Evolutionary conservation across 371 early-diverging fungal species (phyloP).

Genomic region (Circinella minor): DNA sequence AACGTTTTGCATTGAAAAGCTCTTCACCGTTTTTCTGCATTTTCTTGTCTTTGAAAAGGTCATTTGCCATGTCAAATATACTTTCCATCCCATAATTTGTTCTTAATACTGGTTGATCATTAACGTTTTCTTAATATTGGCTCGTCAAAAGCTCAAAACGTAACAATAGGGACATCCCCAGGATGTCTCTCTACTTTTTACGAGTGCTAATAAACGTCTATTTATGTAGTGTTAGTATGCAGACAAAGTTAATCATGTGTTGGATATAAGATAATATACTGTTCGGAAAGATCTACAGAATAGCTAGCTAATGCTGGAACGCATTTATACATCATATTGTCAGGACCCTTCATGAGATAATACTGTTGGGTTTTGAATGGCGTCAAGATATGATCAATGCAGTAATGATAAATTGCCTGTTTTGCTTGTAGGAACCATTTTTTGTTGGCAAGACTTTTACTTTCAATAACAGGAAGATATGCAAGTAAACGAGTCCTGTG

Average conservation of each 20-base stretch:
- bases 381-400: not conserved
- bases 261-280: conserved; percentile 4
- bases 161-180: conserved; percentile 3
- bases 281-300: conserved; percentile 11
- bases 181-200: conserved; percentile 3
- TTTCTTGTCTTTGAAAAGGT: too few species aligned
- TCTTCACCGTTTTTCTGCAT: too few species aligned
- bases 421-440: not conserved
- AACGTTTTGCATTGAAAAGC: too few species aligned
- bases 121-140: not conserved
- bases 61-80: too few species aligned
- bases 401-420: not conserved
- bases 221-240: too few species aligned
- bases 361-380: not conserved
- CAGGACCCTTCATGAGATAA: conserved; percentile 9
- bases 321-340: conserved; percentile 7
- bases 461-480: conserved; percentile 7
- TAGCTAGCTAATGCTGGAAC: conserved; percentile 5
- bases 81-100: too few species aligned
- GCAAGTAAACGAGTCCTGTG: conserved; percentile 9
- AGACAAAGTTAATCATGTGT: not conserved
- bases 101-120: too few species aligned
- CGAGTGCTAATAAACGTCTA: conserved; percentile 8
- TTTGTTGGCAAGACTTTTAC: not conserved
- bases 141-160: too few species aligned